Evolutionary conservation across 2,329 filamentous ascomycete species (phyloP).

Genomic region (Pezicula radicicola): DNA sequence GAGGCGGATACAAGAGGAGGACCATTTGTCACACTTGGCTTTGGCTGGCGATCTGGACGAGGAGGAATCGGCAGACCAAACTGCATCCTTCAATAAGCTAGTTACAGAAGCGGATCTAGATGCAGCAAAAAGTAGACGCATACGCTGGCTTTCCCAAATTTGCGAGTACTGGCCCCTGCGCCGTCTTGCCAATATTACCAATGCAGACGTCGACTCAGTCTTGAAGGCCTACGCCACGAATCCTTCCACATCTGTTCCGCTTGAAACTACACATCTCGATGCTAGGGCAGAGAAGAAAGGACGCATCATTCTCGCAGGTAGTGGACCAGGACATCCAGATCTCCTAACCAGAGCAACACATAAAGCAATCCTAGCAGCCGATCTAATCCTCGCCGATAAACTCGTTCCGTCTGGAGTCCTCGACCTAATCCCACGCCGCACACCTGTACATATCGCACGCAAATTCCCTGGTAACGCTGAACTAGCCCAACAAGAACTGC

Average conservation of each 20-base stretch:
- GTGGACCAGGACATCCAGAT: conserved; percentile 88
- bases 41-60: conserved; percentile 32
- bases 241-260: conserved; percentile 24
- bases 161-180: conserved; percentile 98
- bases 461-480: conserved; percentile 99
- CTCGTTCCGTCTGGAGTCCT: conserved; percentile 82
- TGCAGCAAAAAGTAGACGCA: conserved; percentile 73
- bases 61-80: conserved; percentile 69
- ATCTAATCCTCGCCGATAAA: conserved; percentile 82
- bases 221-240: conserved; percentile 64
- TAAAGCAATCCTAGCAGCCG: conserved; percentile 70
- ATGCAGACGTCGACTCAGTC: conserved; percentile 74
- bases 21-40: conserved; percentile 42
- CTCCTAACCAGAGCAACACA: conserved; percentile 81
- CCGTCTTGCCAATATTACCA: conserved; percentile 73
- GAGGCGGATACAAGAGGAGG: conserved; percentile 70
- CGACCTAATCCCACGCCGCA: conserved; percentile 85
- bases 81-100: conserved; percentile 79
- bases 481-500: conserved; percentile 84
- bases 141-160: conserved; percentile 92
- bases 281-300: conserved; percentile 43
- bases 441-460: conserved; percentile 84
- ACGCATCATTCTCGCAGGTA: conserved; percentile 83
- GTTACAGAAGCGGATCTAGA: conserved; percentile 71
- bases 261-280: conserved; percentile 27